Conservation (phyloP, 352 stramenopile species). For the Phytopythium sindhum region DNA sequence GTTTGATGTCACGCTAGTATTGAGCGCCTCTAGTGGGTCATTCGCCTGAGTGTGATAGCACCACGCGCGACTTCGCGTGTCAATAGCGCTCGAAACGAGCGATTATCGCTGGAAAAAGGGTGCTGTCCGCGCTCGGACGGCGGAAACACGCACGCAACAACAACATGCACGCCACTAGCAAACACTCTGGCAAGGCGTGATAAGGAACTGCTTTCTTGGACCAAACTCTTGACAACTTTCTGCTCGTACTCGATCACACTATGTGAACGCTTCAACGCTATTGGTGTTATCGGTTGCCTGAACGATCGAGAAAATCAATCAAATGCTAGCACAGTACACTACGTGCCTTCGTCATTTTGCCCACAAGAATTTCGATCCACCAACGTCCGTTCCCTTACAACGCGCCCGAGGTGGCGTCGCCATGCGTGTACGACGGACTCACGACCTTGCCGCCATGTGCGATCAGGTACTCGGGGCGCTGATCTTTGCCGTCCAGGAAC, state of each 20-base stretch:
- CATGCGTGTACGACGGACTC: constrained; percentile 30
- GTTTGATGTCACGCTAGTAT: no score
- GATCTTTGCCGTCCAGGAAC: constrained; percentile 36
- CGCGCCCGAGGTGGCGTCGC: constrained; percentile 24
- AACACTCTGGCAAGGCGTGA: no score
- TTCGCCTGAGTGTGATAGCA: no score
- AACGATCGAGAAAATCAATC: not conserved
- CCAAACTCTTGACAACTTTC: no score
- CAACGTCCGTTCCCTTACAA: constrained; percentile 8
- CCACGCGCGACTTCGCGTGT: not conserved
- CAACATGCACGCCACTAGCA: no score
- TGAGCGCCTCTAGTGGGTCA: no score
- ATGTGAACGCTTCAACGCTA: no score
- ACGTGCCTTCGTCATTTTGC: not conserved
- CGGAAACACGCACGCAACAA: no score
- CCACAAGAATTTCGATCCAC: not conserved
- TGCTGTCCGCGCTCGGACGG: not conserved
- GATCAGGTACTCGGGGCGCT: constrained; percentile 40
- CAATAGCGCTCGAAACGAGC: not conserved
- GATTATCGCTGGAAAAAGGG: not conserved
- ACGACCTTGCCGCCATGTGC: constrained; percentile 33
- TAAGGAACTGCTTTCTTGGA: no score
- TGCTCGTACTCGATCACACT: no score
- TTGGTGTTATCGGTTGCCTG: no score
- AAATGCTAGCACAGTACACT: not conserved